Percentiles rank a stretch among this genome's conserved stretches.
Evolutionary conservation across 352 stramenopile species (phyloP).

Genomic region (Phytophthora rubi): DNA sequence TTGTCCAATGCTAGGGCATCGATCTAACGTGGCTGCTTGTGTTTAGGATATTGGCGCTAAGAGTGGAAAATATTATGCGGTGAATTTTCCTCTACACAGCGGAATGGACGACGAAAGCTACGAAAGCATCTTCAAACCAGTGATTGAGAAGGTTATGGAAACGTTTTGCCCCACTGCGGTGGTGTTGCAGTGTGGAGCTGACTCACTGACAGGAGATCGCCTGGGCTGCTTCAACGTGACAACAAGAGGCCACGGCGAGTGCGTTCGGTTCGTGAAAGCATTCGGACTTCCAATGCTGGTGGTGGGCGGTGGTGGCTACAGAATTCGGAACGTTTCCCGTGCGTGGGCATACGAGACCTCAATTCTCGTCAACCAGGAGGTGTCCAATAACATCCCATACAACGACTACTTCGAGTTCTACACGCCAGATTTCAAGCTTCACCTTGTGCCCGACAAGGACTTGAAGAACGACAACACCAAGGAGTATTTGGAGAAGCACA

Average conservation of each 20-base stretch:
- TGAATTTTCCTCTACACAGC: conserved; percentile 97
- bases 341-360: conserved; percentile 98
- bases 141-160: conserved; percentile 94
- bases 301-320: conserved; percentile 85
- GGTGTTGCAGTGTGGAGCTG: conserved; percentile 97
- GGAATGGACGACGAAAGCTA: conserved; percentile 97
- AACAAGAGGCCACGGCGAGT: conserved; percentile 75
- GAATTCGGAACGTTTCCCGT: conserved; percentile 86
- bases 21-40: not conserved
- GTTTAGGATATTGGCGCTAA: conserved; percentile 91
- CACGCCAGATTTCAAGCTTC: conserved; percentile 81
- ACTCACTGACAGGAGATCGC: conserved; percentile 96
- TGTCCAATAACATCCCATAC: conserved; percentile 81
- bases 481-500: conserved; percentile 85
- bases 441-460: conserved; percentile 74
- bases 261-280: conserved; percentile 82
- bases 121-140: conserved; percentile 96
- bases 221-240: conserved; percentile 99
- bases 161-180: conserved; percentile 90
- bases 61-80: conserved; percentile 92
- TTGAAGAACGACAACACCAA: conserved; percentile 80
- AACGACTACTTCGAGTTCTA: conserved; percentile 89
- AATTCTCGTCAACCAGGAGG: conserved; percentile 84
- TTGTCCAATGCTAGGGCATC: not conserved
- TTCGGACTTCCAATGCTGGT: conserved; percentile 86